Evolutionary conservation across 2,329 filamentous ascomycete species (phyloP), one percentile per base, ranked within the genome.

Genomic region (Neoascochyta sp.): DNA sequence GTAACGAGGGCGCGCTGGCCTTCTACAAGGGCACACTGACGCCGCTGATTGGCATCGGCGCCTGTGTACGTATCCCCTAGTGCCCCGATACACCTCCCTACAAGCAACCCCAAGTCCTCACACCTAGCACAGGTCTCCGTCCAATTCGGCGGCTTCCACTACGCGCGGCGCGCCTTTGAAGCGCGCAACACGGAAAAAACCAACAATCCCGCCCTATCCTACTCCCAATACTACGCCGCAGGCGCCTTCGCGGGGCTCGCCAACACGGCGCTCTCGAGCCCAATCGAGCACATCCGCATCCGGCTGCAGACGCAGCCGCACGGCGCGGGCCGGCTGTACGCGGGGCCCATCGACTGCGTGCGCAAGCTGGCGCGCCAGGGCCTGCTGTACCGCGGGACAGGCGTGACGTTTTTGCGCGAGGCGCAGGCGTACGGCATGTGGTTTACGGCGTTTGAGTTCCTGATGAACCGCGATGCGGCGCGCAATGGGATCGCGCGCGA

Each of bases 21-120:
- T 98, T 98, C 72, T 98, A 98, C 78, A 98, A 98, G 48, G 92
- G 92, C 54, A 96, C 92, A 0, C 73, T 98, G 34, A 96, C 92
- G 4, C 92, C 92, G 0, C 74, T 98, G 33, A 78, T 98, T 34
- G 92, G 92, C 47, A 96, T 98, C 58, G 92, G 92, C 50, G 92
- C 92, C 49, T 98, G 92, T 63, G 89, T 48, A 10, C 10, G 20
- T 22, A 92, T 60, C 57, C 5, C 17, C 16, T 21, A 22, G 20
- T 5, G 20, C 9, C 9, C 5, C 12, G 20, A 22, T 22, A 4
- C 20, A 22, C n/a, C n/a, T n/a, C n/a, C n/a, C n/a, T n/a, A n/a
- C n/a, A n/a, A n/a, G n/a, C n/a, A n/a, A n/a, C n/a, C n/a, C n/a
- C n/a, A n/a, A n/a, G 7, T 25, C 6, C 23, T 25, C 32, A 36